Base-by-base conservation (phyloP, 164 flowering plant genomes). In the Dillenia suffruticosa region DNA sequence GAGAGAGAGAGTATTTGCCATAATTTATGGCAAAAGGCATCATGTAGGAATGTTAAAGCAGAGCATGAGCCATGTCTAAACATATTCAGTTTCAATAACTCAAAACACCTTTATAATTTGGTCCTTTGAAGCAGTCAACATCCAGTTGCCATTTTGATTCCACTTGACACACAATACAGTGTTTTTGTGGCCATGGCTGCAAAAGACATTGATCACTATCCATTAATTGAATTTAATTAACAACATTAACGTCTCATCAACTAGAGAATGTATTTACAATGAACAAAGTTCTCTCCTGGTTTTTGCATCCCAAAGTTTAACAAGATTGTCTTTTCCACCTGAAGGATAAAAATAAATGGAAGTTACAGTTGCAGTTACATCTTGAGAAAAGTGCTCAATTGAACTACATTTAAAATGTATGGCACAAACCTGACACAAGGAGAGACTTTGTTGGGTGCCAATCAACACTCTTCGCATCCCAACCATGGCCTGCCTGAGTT, bases 401-500 rank as follows among this genome's bases (percentile, higher is more conserved):
- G 47, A 40, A 24, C 43, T 8, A 49, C 9, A 15, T 10, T 32
- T 32, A 10, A 49, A 49, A 46, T 3, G 4, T 5, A 52, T 14
- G 64, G 8, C 11, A 62, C 73, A 54, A 15, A 95, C 99, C 99
- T 69, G 99, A 92, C 65, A 85, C 96, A 46, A 95, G 74, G 63
- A 95, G 76, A 51, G 99, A 95, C 73, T 95, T 95, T 45, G 99
- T 81, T 65, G 99, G 99, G 68, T 95, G 99, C 99, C 99, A 95
- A 61, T 95, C 98, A 72, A 95, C 99, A 81, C 92, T 85, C 84
- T 95, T 95, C 62, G 90, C 98, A 84, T 95, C 99, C 99, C 99
- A 92, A 70, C 97, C 97, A 81, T 95, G 99, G 87, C 99, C 99
- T 95, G 99, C 81, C 90, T 89, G 91, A 85, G 96, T 87, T 86